These are phyloP conservation scores for Xylaria hypoxylon DNA, from an alignment of 2,329 filamentous ascomycete genomes.

Conservation along the genomic window DNA sequence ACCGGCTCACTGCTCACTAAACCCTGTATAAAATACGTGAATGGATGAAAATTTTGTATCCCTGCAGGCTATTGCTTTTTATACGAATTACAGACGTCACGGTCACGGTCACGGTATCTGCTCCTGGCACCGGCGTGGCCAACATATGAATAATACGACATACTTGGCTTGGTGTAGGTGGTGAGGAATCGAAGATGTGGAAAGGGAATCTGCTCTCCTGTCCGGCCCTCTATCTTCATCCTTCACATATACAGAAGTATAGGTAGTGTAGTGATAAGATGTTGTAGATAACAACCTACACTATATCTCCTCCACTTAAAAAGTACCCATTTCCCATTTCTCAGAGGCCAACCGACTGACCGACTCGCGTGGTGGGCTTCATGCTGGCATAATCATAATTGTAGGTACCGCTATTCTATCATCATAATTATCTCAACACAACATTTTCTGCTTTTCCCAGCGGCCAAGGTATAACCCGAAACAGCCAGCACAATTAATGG, in stretches of 20 bases:
- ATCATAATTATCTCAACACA: not conserved
- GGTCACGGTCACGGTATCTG: conserved; percentile 20
- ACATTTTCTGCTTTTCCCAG: not conserved
- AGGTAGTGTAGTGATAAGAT: conserved; percentile 13
- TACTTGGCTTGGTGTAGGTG: too few relatives aligned
- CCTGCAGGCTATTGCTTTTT: conserved; percentile 19
- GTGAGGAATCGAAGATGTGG: conserved; percentile 5
- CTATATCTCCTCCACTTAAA: conserved; percentile 15
- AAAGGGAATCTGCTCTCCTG: not conserved
- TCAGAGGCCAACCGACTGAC: conserved; percentile 9
- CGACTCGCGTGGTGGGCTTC: not conserved
- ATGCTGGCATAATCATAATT: not conserved
- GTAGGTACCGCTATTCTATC: not conserved
- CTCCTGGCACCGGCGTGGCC: conserved; percentile 4
- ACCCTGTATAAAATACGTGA: conserved; percentile 8
- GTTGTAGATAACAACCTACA: conserved; percentile 7
- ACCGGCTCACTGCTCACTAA: conserved; percentile 16
- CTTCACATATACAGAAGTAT: not conserved
- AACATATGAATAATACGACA: conserved; percentile 18
- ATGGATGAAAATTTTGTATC: conserved; percentile 3
- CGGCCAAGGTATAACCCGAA: not conserved
- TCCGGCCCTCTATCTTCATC: not conserved
- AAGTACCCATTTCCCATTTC: not conserved
- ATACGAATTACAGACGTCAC: conserved; percentile 22
- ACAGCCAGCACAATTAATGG: not conserved